Evolutionary conservation across 2,329 filamentous ascomycete genomes (phyloP), one percentile per base, ranked within the genome.

Genomic region (Colletotrichum ledebouriae): DNA sequence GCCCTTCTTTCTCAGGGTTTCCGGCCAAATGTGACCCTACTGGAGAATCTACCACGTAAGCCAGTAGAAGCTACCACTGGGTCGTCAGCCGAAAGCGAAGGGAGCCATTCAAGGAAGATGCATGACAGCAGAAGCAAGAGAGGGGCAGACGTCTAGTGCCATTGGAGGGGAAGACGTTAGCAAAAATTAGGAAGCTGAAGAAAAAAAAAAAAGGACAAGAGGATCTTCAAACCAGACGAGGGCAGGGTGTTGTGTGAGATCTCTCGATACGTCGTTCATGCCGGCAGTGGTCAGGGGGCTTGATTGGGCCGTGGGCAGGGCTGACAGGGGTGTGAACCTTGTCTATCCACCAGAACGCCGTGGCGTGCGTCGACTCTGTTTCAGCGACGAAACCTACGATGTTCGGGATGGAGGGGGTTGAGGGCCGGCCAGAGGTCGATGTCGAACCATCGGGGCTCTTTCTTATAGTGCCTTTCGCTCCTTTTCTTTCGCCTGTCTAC

Each of bases 331-430:
- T 6, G 13, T 4, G 13, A 55, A 39, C 70, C 64, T 66, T 67
- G 60, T 70, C 70, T 53, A 50, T 37, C 67, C 62, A 62, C 56
- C 44, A 60, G 57, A 50, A 67, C 62, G 72, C 61, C 59, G 66
- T 69, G 68, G 70, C 67, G 70, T 75, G 74, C 73, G 71, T 73
- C 73, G 72, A 70, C 63, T 70, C 71, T 74, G 82, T 84, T 81
- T 83, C 79, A 80, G 59, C 56, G 74, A 71, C 82, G 83, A 85
- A 84, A 84, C 82, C 73, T 73, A 75, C 78, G 73, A 75, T 74
- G 83, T 85, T 78, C 78, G 60, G 60, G 80, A 83, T 75, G 74
- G 44, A 46, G 67, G 65, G 29, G 65, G 41, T 47, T 47, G 39
- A 41, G 46, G 65, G 41, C 53, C 34, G 34, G 52, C 50, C 25